Percentiles rank a stretch among this genome's conserved stretches.
phyloP scores from a whole-genome alignment of 148 eudicot genomes.

The Drosera capensis region DNA sequence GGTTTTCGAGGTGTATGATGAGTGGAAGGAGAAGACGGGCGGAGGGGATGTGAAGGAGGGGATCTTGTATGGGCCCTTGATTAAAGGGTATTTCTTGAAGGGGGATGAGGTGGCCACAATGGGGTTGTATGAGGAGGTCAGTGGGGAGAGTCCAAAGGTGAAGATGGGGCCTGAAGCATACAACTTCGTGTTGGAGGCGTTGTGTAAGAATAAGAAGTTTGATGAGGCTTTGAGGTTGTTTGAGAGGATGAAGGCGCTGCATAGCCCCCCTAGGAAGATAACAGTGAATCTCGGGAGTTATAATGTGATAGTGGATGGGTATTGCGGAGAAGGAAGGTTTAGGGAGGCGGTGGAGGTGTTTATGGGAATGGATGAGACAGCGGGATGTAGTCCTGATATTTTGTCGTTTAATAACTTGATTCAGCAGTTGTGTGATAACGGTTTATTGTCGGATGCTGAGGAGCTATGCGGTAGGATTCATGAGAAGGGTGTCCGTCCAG shows the following conservation, averaged over 20 bases:
- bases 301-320: constrained; percentile 80
- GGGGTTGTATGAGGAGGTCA: constrained; percentile 36
- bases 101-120: constrained; percentile 72
- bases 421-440: background rate
- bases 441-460: background rate
- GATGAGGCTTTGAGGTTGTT: constrained; percentile 64
- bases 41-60: constrained; percentile 56
- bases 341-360: constrained; percentile 65
- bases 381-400: background rate
- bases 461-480: background rate
- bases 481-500: background rate
- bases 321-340: constrained; percentile 48
- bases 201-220: constrained; percentile 66
- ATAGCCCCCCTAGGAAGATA: constrained; percentile 49
- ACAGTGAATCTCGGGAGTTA: constrained; percentile 76
- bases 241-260: constrained; percentile 56
- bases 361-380: too few species aligned
- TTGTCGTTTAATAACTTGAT: background rate
- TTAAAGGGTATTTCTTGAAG: constrained; percentile 69
- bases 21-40: constrained; percentile 58
- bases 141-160: constrained; percentile 32
- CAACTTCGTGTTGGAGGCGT: constrained; percentile 60
- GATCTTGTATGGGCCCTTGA: constrained; percentile 56
- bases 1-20: constrained; percentile 51
- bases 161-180: constrained; percentile 64